Conservation (phyloP, 2,329 filamentous ascomycete genomes). For the Bipolaris gigantea region DNA sequence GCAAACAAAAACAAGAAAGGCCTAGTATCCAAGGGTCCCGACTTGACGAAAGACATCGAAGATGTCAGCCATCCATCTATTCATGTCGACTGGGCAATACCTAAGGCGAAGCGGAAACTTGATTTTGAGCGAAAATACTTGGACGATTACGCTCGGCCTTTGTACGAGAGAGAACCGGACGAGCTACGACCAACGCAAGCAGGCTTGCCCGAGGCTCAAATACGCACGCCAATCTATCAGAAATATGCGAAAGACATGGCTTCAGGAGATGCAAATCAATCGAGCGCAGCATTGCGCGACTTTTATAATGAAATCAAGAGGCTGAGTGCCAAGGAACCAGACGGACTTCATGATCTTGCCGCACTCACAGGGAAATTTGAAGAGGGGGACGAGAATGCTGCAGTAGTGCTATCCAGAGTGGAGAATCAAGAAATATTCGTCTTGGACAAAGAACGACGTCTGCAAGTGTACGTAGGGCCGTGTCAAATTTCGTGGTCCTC, state of each 20-base stretch:
- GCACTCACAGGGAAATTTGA: constrained; percentile 1
- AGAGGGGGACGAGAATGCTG: not conserved
- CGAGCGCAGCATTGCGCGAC: constrained; percentile 4
- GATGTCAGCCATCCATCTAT: not conserved
- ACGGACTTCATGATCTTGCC: not conserved
- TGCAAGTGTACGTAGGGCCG: constrained; percentile 9
- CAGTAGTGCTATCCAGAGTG: constrained; percentile 7
- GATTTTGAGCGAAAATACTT: not conserved
- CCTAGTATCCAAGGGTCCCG: not conserved
- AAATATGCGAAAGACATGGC: not conserved
- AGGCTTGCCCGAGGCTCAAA: constrained; percentile 5
- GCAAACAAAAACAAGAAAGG: not conserved
- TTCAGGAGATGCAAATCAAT: not conserved
- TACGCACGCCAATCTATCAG: constrained; percentile 11
- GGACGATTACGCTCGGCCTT: constrained; percentile 2
- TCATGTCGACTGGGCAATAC: constrained; percentile 5
- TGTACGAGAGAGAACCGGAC: constrained; percentile 3
- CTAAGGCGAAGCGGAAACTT: constrained; percentile 1
- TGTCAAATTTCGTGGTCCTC: not conserved
- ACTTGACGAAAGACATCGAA: not conserved
- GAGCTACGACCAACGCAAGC: not conserved
- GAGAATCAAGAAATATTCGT: not conserved
- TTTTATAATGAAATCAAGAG: constrained; percentile 12
- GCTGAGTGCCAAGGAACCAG: not conserved
- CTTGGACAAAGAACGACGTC: constrained; percentile 1